A percentile compares a stretch with the other conserved stretches of the same genome.
Evolutionary conservation across 768 basidiomycete species (phyloP).

Genomic region (Psilocybe cubensis): DNA sequence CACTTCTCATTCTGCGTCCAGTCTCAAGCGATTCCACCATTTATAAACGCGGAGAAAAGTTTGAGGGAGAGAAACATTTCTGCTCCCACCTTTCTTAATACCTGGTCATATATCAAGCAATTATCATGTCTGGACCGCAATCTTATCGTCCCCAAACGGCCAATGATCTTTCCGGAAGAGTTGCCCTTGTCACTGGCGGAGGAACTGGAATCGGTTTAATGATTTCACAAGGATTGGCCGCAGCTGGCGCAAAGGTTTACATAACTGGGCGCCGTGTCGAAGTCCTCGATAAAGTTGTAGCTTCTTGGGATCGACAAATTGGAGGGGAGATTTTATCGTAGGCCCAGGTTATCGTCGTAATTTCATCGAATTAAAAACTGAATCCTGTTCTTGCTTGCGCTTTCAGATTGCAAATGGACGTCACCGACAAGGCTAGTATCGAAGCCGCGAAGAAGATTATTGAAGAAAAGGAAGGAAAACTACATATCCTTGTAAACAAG

Average conservation of each 20-base stretch:
- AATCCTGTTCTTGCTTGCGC: background rate
- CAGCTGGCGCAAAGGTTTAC: slow-evolving; percentile 81
- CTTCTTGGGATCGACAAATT: slow-evolving; percentile 46
- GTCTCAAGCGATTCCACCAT: too few species aligned
- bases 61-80: background rate
- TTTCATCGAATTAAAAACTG: background rate
- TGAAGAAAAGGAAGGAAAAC: slow-evolving; percentile 62
- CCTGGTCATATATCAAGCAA: background rate
- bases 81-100: background rate
- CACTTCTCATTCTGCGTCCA: too few species aligned
- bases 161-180: slow-evolving; percentile 58
- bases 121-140: slow-evolving; percentile 15
- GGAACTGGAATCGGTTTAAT: slow-evolving; percentile 61
- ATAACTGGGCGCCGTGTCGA: slow-evolving; percentile 73
- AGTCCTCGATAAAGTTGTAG: slow-evolving; percentile 61
- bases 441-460: slow-evolving; percentile 53
- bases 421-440: slow-evolving; percentile 72
- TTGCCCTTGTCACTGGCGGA: slow-evolving; percentile 59
- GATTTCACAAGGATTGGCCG: slow-evolving; percentile 74
- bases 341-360: slow-evolving; percentile 11
- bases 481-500: slow-evolving; percentile 88
- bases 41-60: too few species aligned
- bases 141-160: slow-evolving; percentile 38
- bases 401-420: slow-evolving; percentile 68
- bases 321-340: slow-evolving; percentile 66